Base-by-base conservation (phyloP, 306 rosid genomes). In the Pterocarpus santalinus region DNA sequence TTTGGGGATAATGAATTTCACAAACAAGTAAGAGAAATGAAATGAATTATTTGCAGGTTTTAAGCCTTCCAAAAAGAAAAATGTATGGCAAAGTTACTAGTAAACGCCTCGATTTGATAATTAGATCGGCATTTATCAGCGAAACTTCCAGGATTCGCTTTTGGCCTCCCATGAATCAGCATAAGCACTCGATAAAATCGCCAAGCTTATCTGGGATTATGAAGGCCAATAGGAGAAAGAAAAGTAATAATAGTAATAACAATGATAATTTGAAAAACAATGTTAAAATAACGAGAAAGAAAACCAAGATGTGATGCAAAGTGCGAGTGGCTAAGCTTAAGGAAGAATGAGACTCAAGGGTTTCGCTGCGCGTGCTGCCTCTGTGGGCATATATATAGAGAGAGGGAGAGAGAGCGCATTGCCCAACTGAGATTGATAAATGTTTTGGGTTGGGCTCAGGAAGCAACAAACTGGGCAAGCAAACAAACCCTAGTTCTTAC, bases 101-200 rank as follows among this genome's bases (percentile, higher is more conserved):
- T 87, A 91, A 87, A 91, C 84, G 76, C 91, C 90, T 83, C 33
- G 69, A 68, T 52, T 32, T 28, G 36, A 84, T 1, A 52, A 84
- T 22, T 0, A 80, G 35, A 82, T 0, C 16, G 43, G 94, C 88
- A 76, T 90, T 91, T 90, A 88, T 90, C 94, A 91, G 93, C 96
- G 93, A 91, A 91, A 88, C 96, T 76, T 75, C 88, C 97, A 83
- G 13, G 2, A 11, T 47, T 28, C 13, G 53, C 2, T 91, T 28
- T 90, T 1, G 88, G 92, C 94, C 91, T 90, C 87, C 97, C 89
- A 91, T 90, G 97, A 91, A 91, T 90, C 94, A 91, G 90, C n/a
- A 14, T 80, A 91, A 90, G 94, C 92, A 91, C 88, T 77, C 2
- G 7, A 9, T 55, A 1, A 15, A 16, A 65, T 39, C 67, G 44